Percentiles rank a stretch among this genome's conserved stretches.
Evolutionary conservation across 2,329 filamentous ascomycete species (phyloP).

Genomic region (Cladorrhinum sp.): DNA sequence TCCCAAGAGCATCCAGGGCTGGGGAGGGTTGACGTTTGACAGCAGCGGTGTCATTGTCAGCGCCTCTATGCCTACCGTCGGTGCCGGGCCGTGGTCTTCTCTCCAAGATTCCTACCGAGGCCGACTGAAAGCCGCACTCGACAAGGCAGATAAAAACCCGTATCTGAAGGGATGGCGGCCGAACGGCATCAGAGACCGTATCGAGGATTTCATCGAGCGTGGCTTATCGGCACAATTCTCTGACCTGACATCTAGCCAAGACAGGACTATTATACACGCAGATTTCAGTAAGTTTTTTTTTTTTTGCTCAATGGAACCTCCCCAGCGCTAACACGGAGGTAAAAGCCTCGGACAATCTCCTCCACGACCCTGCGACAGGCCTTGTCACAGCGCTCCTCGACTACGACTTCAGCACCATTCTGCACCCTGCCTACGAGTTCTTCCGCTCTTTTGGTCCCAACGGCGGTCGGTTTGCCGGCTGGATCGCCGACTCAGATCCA

Average conservation of each 20-base stretch:
- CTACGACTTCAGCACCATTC: slow-evolving; percentile 19
- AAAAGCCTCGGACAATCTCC: slow-evolving; percentile 30
- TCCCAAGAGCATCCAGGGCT: slow-evolving; percentile 31
- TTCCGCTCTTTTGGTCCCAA: slow-evolving; percentile 17
- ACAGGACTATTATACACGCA: slow-evolving; percentile 30
- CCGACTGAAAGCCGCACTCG: slow-evolving; percentile 28
- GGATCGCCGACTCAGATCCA: slow-evolving; percentile 9
- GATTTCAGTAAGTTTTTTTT: slow-evolving; percentile 30
- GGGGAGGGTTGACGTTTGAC: slow-evolving; percentile 35
- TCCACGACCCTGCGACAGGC: slow-evolving; percentile 28
- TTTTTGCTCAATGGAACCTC: neutral
- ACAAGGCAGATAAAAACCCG: slow-evolving; percentile 29
- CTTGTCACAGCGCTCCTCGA: slow-evolving; percentile 30
- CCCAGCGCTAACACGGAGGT: neutral
- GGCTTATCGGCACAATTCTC: slow-evolving; percentile 29
- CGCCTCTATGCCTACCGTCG: slow-evolving; percentile 32
- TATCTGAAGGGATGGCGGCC: slow-evolving; percentile 15
- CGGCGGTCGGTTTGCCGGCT: slow-evolving; percentile 15
- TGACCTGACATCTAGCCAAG: slow-evolving; percentile 20
- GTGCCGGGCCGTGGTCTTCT: slow-evolving; percentile 32
- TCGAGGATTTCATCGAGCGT: slow-evolving; percentile 32
- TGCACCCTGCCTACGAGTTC: slow-evolving; percentile 21
- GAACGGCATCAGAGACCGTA: slow-evolving; percentile 31
- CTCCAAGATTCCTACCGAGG: slow-evolving; percentile 30
- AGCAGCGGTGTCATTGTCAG: slow-evolving; percentile 31